phyloP scores from a whole-genome alignment of 2,329 filamentous ascomycete species.

The Cryphonectria nitschkei region DNA sequence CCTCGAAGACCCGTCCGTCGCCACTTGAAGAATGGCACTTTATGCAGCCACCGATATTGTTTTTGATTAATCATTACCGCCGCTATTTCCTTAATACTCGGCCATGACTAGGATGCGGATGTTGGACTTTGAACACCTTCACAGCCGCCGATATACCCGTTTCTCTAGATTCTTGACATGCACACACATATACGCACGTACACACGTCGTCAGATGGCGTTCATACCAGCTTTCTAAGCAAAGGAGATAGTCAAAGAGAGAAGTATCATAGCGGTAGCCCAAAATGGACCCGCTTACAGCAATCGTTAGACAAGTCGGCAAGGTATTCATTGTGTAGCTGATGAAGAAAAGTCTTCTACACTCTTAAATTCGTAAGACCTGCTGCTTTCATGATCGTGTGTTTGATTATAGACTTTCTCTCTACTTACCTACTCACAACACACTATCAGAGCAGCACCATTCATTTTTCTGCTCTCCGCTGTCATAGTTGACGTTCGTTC shows the following conservation, averaged over 20 bases:
- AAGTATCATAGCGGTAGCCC: slow-evolving; percentile 12
- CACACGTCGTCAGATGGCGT: slow-evolving; percentile 1
- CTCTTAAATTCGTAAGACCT: slow-evolving; percentile 24
- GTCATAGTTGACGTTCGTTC: neutral
- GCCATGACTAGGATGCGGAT: neutral
- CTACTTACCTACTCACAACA: neutral
- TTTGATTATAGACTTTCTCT: neutral
- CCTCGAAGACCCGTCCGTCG: neutral
- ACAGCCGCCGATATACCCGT: slow-evolving; percentile 18
- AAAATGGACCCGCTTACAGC: slow-evolving; percentile 3
- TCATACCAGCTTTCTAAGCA: neutral
- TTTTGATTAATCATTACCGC: neutral
- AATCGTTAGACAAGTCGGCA: slow-evolving; percentile 19
- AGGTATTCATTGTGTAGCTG: slow-evolving; percentile 23
- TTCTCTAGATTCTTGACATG: neutral
- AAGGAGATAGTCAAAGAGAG: neutral
- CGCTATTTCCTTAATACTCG: neutral
- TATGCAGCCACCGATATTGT: neutral
- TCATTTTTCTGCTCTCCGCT: neutral
- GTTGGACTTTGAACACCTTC: neutral
- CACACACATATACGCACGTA: neutral
- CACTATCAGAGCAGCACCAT: neutral
- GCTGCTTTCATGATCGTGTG: slow-evolving; percentile 10
- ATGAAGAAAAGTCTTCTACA: neutral
- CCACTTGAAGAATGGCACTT: neutral